phyloP scores from a whole-genome alignment of 208 protist species.

The Trypanosoma grayi region DNA sequence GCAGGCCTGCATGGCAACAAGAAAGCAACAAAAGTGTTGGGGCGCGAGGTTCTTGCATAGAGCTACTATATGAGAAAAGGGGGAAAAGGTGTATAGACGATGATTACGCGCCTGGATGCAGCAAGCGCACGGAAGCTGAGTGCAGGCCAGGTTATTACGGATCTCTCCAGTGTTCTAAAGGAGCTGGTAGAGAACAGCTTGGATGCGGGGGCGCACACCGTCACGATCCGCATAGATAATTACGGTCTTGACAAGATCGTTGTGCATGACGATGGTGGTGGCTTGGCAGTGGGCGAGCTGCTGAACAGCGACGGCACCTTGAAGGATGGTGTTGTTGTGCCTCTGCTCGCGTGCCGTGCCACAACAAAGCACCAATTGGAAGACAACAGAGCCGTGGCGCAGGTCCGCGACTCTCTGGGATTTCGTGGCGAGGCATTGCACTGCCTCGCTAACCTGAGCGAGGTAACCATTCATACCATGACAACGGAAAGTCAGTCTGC shows the following conservation, averaged over 20 bases:
- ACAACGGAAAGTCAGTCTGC: constrained; percentile 30
- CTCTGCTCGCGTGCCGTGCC: constrained; percentile 58
- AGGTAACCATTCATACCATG: constrained; percentile 76
- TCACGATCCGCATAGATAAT: constrained; percentile 61
- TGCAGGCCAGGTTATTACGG: constrained; percentile 83
- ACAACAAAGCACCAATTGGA: constrained; percentile 50
- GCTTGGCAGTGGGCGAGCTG: constrained; percentile 50
- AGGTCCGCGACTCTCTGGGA: constrained; percentile 56
- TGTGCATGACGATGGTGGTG: constrained; percentile 83
- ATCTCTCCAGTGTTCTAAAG: constrained; percentile 80
- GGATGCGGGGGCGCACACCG: constrained; percentile 58
- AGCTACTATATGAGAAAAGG: background rate
- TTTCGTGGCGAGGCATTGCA: constrained; percentile 98
- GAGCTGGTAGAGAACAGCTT: constrained; percentile 88
- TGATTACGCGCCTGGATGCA: constrained; percentile 77
- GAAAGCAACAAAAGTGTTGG: too few relatives aligned
- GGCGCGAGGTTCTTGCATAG: too few relatives aligned
- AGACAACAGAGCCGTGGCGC: constrained; percentile 1
- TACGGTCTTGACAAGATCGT: constrained; percentile 70
- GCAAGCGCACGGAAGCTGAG: constrained; percentile 72
- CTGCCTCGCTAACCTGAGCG: constrained; percentile 83
- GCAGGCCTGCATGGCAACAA: too few relatives aligned
- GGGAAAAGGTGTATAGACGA: background rate
- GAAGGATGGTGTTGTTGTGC: constrained; percentile 30
- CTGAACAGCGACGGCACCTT: constrained; percentile 33